Evolutionary conservation across 805 yeast genomes (phyloP).

Genomic region (Teunomyces kruisii): DNA sequence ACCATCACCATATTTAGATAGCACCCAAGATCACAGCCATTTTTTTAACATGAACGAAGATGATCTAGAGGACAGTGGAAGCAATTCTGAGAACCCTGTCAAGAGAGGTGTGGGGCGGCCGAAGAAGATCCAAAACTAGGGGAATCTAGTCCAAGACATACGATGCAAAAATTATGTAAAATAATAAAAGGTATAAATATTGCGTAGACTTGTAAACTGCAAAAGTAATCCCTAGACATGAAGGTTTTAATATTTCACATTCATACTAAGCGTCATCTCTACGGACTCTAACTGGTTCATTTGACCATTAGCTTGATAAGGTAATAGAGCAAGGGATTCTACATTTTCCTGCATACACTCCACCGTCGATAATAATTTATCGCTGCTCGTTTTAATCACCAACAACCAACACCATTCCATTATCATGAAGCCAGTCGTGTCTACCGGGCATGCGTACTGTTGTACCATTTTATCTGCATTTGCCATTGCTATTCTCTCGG

Average conservation of each 20-base stretch:
- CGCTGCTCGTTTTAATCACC: background rate
- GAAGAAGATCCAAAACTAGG: background rate
- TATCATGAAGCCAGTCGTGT: conserved; percentile 44
- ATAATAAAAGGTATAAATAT: background rate
- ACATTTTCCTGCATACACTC: background rate
- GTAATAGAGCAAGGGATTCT: background rate
- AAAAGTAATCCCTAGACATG: background rate
- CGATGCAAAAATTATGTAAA: background rate
- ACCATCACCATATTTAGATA: background rate
- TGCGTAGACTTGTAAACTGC: background rate
- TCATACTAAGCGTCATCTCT: too few relatives aligned
- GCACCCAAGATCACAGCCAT: background rate
- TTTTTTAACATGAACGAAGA: conserved; percentile 7
- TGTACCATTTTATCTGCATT: conserved; percentile 92
- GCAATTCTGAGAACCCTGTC: conserved; percentile 9
- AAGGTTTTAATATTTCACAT: too few relatives aligned
- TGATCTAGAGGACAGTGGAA: conserved; percentile 16
- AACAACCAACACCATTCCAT: background rate
- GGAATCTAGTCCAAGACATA: background rate
- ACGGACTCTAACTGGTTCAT: too few relatives aligned
- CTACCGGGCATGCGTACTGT: conserved; percentile 86
- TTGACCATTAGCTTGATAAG: too few relatives aligned
- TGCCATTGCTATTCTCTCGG: conserved; percentile 83
- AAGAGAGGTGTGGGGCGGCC: conserved; percentile 1
- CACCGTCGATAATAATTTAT: background rate